phyloP scores from a whole-genome alignment of 1,284 basidiomycete species.

The Phellopilus nigrolimitatus region DNA sequence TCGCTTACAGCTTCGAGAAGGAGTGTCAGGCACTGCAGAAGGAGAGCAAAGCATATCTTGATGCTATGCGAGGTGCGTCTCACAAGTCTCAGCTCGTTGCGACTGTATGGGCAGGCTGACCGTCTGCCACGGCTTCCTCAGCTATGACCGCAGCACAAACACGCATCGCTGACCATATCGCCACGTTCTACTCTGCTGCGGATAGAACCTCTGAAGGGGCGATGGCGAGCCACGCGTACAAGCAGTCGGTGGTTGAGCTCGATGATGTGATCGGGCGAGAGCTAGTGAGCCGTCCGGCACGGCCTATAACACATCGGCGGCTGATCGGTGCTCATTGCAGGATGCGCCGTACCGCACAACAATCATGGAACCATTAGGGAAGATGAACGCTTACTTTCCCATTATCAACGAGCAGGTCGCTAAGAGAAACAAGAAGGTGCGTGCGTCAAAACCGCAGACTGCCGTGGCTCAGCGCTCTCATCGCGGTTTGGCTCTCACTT shows the following conservation, averaged over 20 bases:
- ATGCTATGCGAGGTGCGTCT: slow-evolving; percentile 79
- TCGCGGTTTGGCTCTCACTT: slow-evolving; percentile 2
- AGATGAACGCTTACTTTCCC: slow-evolving; percentile 95
- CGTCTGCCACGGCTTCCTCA: slow-evolving; percentile 27
- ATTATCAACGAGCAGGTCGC: slow-evolving; percentile 90
- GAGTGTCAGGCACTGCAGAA: slow-evolving; percentile 90
- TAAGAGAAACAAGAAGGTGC: slow-evolving; percentile 95
- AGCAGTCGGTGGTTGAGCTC: slow-evolving; percentile 90
- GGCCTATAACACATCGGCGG: neutral
- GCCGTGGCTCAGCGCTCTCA: slow-evolving; percentile 1
- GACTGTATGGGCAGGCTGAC: too few species aligned
- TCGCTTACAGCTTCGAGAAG: slow-evolving; percentile 76
- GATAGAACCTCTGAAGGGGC: slow-evolving; percentile 87
- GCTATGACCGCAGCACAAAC: slow-evolving; percentile 92
- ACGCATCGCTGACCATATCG: slow-evolving; percentile 92
- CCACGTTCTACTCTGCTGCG: slow-evolving; percentile 86
- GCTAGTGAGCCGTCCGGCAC: slow-evolving; percentile 46
- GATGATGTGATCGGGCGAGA: slow-evolving; percentile 84
- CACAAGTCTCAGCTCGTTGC: too few species aligned
- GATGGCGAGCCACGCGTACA: slow-evolving; percentile 97
- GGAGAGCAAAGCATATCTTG: slow-evolving; percentile 92
- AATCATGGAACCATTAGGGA: slow-evolving; percentile 92
- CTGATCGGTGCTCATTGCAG: slow-evolving; percentile 36
- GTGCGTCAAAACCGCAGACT: slow-evolving; percentile 16
- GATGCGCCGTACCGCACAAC: slow-evolving; percentile 93